A percentile compares a stretch with the other conserved stretches of the same genome.
These are phyloP conservation scores for Ceratobasidium sp. DNA, from an alignment of 1,284 basidiomycete genomes.

Conservation along the genomic window DNA sequence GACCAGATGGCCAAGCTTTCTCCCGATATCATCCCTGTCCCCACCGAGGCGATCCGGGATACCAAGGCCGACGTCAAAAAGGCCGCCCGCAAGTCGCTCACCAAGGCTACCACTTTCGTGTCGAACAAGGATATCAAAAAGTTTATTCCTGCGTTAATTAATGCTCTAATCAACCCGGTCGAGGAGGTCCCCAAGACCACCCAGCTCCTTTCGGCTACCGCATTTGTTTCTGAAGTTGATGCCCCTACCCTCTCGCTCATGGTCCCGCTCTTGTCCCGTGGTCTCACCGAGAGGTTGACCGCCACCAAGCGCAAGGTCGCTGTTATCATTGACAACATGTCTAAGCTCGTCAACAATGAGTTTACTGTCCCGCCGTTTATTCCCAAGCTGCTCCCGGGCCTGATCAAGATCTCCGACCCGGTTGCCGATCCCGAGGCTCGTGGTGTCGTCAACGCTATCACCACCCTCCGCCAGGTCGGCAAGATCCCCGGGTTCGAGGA, in stretches of 20 bases:
- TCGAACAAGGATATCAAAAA: slow-evolving; percentile 99
- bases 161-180: slow-evolving; percentile 98
- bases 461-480: slow-evolving; percentile 75
- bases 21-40: slow-evolving; percentile 96
- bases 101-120: slow-evolving; percentile 91
- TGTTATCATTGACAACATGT: slow-evolving; percentile 98
- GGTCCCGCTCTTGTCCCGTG: slow-evolving; percentile 97
- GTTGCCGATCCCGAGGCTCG: slow-evolving; percentile 98
- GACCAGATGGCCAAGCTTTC: slow-evolving; percentile 90
- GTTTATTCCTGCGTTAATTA: slow-evolving; percentile 98
- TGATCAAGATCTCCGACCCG: slow-evolving; percentile 92
- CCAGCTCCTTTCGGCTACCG: slow-evolving; percentile 96
- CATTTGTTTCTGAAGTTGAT: slow-evolving; percentile 85
- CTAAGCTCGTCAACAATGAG: slow-evolving; percentile 96
- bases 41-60: slow-evolving; percentile 98
- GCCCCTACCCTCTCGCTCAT: slow-evolving; percentile 91
- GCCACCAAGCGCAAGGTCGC: slow-evolving; percentile 97
- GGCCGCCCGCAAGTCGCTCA: slow-evolving; percentile 94
- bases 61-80: slow-evolving; percentile 99
- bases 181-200: slow-evolving; percentile 99
- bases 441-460: slow-evolving; percentile 89
- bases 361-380: slow-evolving; percentile 96
- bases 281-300: slow-evolving; percentile 94
- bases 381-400: slow-evolving; percentile 92
- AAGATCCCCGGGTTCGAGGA: no score